Percentiles rank a stretch among this genome's conserved stretches.
Conservation (phyloP, 2,329 filamentous ascomycete species). For the Pseudogymnoascus sp. region DNA sequence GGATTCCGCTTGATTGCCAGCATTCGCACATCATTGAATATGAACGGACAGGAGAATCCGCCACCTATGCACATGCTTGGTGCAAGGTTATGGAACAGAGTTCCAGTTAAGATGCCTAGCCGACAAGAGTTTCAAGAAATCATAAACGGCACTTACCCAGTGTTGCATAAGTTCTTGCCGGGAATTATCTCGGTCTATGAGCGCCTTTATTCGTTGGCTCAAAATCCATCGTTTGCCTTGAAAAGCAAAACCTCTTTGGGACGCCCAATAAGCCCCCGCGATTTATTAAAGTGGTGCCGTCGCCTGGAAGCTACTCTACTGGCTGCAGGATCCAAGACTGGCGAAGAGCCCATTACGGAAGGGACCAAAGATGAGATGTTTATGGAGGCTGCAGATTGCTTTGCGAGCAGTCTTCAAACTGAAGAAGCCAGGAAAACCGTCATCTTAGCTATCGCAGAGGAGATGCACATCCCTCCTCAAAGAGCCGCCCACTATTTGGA, state of each 20-base stretch:
- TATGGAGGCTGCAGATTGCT: constrained; percentile 87
- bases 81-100: constrained; percentile 73
- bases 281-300: constrained; percentile 86
- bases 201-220: constrained; percentile 40
- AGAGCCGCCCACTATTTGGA: constrained; percentile 70
- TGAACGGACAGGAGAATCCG: constrained; percentile 58
- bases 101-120: constrained; percentile 61
- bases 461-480: constrained; percentile 79
- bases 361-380: constrained; percentile 75
- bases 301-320: constrained; percentile 62
- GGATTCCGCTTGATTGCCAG: constrained; percentile 91
- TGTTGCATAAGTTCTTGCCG: constrained; percentile 55
- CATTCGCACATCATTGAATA: constrained; percentile 67
- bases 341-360: constrained; percentile 65
- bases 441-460: constrained; percentile 68
- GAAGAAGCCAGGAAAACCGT: constrained; percentile 52
- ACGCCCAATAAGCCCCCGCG: constrained; percentile 58
- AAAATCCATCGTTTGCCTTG: constrained; percentile 37
- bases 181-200: constrained; percentile 54
- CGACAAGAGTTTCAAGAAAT: constrained; percentile 68
- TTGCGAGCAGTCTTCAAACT: constrained; percentile 72
- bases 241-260: constrained; percentile 43
- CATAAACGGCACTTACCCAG: constrained; percentile 61
- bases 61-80: constrained; percentile 68
- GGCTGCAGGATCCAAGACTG: constrained; percentile 54